These are phyloP conservation scores for Teunomyces atbi DNA, from an alignment of 805 yeast genomes.

Conservation along the genomic window DNA sequence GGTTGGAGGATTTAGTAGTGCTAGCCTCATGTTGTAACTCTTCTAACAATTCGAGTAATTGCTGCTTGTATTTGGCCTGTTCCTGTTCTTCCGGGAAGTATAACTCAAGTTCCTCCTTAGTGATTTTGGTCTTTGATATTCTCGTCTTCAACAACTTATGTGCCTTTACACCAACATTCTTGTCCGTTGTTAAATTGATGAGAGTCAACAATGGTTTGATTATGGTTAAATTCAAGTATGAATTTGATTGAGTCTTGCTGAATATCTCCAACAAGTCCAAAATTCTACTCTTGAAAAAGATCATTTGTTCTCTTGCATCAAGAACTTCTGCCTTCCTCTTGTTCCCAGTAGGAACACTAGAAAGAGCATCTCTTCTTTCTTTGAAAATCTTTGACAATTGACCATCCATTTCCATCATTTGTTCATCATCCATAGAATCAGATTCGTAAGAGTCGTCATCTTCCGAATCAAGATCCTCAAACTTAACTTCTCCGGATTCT, in stretches of 20 bases:
- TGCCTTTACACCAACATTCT: slow-evolving; percentile 68
- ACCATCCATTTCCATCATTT: slow-evolving; percentile 91
- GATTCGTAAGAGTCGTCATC: slow-evolving; percentile 62
- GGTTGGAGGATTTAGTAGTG: slow-evolving; percentile 43
- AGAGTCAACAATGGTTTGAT: slow-evolving; percentile 58
- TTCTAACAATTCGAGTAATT: slow-evolving; percentile 29
- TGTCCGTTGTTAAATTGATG: slow-evolving; percentile 67
- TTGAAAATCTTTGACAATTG: slow-evolving; percentile 81
- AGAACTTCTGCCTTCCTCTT: slow-evolving; percentile 69
- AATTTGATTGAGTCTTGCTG: slow-evolving; percentile 44
- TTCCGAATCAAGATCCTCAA: slow-evolving; percentile 33
- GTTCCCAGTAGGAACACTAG: slow-evolving; percentile 52
- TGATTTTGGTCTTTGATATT: slow-evolving; percentile 49
- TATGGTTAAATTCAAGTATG: slow-evolving; percentile 40
- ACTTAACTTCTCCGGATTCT: slow-evolving; percentile 44
- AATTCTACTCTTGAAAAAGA: slow-evolving; percentile 73
- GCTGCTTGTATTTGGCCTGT: slow-evolving; percentile 14
- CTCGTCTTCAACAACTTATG: slow-evolving; percentile 65
- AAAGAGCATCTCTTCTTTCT: slow-evolving; percentile 70
- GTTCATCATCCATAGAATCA: slow-evolving; percentile 87
- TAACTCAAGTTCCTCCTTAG: slow-evolving; percentile 16
- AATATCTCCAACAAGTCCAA: slow-evolving; percentile 74
- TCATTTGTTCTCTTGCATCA: slow-evolving; percentile 77
- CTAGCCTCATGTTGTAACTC: slow-evolving; percentile 44
- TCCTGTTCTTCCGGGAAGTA: slow-evolving; percentile 16